Evolutionary conservation across 2,329 filamentous ascomycete genomes (phyloP).

Genomic region (Colletotrichum tamarilloi): DNA sequence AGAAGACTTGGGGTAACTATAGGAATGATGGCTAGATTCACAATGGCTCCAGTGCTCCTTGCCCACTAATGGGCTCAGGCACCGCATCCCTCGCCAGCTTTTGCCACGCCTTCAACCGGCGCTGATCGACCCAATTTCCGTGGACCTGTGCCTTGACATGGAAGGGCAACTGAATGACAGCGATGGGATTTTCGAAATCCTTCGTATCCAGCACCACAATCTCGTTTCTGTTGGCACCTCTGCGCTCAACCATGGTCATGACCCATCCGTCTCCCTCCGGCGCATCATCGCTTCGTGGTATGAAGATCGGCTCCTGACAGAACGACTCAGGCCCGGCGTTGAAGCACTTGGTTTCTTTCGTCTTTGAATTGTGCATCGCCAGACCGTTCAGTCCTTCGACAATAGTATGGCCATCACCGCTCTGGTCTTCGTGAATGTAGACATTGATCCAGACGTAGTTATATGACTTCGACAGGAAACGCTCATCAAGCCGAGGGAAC

Average conservation of each 20-base stretch:
- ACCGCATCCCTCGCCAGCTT: background rate
- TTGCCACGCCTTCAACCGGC: conserved; percentile 41
- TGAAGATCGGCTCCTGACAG: conserved; percentile 55
- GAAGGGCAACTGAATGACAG: conserved; percentile 52
- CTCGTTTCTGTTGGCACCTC: conserved; percentile 45
- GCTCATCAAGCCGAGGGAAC: conserved; percentile 58
- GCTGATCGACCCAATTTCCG: conserved; percentile 45
- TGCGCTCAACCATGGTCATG: conserved; percentile 44
- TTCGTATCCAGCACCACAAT: conserved; percentile 54
- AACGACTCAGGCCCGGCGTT: conserved; percentile 42
- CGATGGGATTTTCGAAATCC: conserved; percentile 50
- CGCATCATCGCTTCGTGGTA: conserved; percentile 46
- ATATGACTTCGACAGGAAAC: conserved; percentile 51
- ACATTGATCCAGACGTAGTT: conserved; percentile 49
- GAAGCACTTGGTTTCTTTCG: conserved; percentile 42
- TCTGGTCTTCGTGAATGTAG: conserved; percentile 43
- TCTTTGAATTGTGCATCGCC: conserved; percentile 18
- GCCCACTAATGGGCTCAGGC: background rate
- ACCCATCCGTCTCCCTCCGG: conserved; percentile 52
- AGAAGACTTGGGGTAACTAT: background rate
- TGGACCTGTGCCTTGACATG: conserved; percentile 44
- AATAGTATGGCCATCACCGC: background rate
- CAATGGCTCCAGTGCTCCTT: conserved; percentile 7
- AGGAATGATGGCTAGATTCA: background rate
- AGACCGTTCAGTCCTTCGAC: conserved; percentile 27